Evolutionary conservation across 495 filamentous ascomycete species (phyloP).

Genomic region (Penicillium diatomitis): DNA sequence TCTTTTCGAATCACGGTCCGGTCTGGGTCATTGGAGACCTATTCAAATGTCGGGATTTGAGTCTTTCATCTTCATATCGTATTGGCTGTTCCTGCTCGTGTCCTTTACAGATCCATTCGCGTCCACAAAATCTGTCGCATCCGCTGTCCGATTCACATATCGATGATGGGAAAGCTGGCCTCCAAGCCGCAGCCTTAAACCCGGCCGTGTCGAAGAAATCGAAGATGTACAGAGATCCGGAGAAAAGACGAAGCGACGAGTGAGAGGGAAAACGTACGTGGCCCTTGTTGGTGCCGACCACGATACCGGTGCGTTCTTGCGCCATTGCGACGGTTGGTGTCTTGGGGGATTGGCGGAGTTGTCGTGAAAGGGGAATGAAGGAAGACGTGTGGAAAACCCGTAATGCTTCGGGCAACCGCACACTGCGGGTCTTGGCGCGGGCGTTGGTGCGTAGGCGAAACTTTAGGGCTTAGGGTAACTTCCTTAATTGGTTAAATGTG

Average conservation of each 20-base stretch:
- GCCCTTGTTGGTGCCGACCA: conserved; percentile 78
- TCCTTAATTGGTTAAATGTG: conserved; percentile 6
- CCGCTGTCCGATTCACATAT: no score
- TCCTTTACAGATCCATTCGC: no score
- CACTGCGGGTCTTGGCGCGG: conserved; percentile 26
- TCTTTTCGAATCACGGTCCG: neutral
- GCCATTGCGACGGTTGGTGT: conserved; percentile 46
- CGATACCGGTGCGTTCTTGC: conserved; percentile 63
- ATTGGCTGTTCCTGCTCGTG: no score
- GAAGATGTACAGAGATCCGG: conserved; percentile 13
- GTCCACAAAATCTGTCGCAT: no score
- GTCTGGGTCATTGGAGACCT: no score
- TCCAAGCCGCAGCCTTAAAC: neutral
- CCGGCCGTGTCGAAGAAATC: conserved; percentile 10
- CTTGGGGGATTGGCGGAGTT: conserved; percentile 39
- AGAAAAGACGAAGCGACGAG: conserved; percentile 1
- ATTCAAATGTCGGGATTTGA: no score
- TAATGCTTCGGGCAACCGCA: conserved; percentile 25
- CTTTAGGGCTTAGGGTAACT: conserved; percentile 23
- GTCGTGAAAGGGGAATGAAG: conserved; percentile 28
- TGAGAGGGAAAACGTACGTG: conserved; percentile 55
- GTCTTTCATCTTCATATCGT: no score
- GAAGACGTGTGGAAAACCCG: conserved; percentile 29
- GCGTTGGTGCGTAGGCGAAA: conserved; percentile 26
- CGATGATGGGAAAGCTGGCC: no score